Evolutionary conservation across 257 asterid genomes (phyloP).

Genomic region (Ajuga chamaepitys): DNA sequence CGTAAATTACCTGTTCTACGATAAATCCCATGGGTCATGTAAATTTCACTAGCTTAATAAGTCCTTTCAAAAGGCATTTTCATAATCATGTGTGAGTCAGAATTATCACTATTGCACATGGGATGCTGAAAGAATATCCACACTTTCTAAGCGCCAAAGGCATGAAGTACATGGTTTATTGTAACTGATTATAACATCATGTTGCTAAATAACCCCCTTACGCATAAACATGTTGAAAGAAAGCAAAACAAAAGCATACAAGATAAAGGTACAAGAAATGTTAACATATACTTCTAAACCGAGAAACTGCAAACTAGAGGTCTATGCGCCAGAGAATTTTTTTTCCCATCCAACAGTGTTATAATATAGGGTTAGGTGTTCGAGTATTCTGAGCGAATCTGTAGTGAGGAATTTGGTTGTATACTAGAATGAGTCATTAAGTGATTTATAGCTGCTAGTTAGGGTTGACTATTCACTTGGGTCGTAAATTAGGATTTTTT

Average conservation of each 20-base stretch:
- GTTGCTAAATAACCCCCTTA: constrained; percentile 9
- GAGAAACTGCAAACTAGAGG: background rate
- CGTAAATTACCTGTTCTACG: constrained; percentile 68
- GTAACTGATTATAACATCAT: background rate
- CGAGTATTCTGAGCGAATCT: too few species aligned
- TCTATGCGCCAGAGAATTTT: background rate
- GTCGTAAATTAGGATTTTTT: too few species aligned
- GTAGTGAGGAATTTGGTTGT: too few species aligned
- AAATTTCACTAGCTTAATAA: constrained; percentile 76
- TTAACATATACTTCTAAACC: constrained; percentile 1
- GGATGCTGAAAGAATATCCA: background rate
- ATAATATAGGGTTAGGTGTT: too few species aligned
- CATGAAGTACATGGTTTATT: background rate
- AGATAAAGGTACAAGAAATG: background rate
- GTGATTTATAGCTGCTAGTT: too few species aligned
- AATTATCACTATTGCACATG: background rate
- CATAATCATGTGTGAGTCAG: background rate
- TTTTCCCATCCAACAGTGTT: too few species aligned
- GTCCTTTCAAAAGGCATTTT: constrained; percentile 28
- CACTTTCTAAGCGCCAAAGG: constrained; percentile 6
- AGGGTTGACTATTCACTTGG: too few species aligned
- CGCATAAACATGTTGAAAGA: background rate
- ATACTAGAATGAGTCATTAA: too few species aligned
- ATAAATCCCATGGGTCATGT: constrained; percentile 92
- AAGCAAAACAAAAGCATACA: background rate